These are phyloP conservation scores for Bipolaris cookei DNA, from an alignment of 2,329 filamentous ascomycete species.

Conservation along the genomic window DNA sequence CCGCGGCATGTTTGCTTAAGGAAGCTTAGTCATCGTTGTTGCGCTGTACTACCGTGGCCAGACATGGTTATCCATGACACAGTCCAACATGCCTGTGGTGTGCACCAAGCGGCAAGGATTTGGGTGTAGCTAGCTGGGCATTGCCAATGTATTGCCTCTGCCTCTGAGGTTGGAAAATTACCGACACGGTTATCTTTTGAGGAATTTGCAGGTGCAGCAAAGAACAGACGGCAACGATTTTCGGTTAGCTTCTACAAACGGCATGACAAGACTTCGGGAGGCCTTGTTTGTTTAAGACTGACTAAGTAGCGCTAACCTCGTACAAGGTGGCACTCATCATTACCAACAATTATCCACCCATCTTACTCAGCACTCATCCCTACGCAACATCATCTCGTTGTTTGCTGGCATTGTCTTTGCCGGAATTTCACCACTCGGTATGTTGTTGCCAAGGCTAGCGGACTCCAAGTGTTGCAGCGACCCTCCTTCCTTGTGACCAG, in stretches of 20 bases:
- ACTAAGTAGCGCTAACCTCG: conserved; percentile 22
- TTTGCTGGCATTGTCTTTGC: conserved; percentile 9
- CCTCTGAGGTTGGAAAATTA: not conserved
- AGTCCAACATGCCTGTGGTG: not conserved
- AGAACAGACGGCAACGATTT: not conserved
- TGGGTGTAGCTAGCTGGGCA: not conserved
- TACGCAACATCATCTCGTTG: conserved; percentile 11
- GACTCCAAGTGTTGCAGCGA: conserved; percentile 5
- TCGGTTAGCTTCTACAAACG: conserved; percentile 1
- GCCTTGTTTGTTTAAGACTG: conserved; percentile 9
- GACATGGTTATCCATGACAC: not conserved
- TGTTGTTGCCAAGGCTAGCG: conserved; percentile 4
- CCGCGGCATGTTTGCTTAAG: not conserved
- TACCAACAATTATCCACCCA: conserved; percentile 25
- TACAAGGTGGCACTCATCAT: conserved; percentile 12
- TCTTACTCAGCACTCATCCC: conserved; percentile 29
- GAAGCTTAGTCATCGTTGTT: not conserved
- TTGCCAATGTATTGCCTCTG: not conserved
- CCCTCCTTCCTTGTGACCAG: conserved; percentile 20
- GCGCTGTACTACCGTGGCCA: not conserved
- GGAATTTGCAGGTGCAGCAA: not conserved
- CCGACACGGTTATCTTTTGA: not conserved
- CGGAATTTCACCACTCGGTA: conserved; percentile 6
- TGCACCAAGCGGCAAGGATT: not conserved
- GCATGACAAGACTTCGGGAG: not conserved